These are phyloP conservation scores for Aspergillus asperescens DNA, from an alignment of 495 filamentous ascomycete genomes.

Conservation along the genomic window DNA sequence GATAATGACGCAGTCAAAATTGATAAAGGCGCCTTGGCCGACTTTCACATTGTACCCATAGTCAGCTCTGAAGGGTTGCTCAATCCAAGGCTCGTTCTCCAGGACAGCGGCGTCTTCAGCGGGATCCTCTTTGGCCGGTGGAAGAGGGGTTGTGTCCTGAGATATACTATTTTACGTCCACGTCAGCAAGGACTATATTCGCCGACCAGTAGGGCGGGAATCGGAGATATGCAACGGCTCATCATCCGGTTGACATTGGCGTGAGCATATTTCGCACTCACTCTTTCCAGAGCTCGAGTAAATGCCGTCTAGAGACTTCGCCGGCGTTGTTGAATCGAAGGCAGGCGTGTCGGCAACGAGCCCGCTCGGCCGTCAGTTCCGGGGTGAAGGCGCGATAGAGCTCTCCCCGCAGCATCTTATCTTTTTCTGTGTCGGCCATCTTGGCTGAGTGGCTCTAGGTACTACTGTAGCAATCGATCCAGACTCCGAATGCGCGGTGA, in stretches of 20 bases:
- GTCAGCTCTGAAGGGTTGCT: constrained; percentile 64
- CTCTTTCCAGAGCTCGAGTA: constrained; percentile 70
- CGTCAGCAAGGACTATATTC: not conserved
- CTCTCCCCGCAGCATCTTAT: constrained; percentile 40
- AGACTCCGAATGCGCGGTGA: too few relatives aligned
- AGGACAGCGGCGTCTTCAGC: constrained; percentile 59
- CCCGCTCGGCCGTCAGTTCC: constrained; percentile 50
- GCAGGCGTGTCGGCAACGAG: constrained; percentile 54
- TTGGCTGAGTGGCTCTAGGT: too few relatives aligned
- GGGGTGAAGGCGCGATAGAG: constrained; percentile 51
- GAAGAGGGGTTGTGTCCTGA: constrained; percentile 56
- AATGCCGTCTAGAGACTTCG: constrained; percentile 50
- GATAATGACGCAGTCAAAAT: constrained; percentile 68
- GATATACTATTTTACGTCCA: constrained; percentile 47
- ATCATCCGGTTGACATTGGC: not conserved
- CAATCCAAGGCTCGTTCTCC: constrained; percentile 60
- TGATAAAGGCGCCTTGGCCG: constrained; percentile 67
- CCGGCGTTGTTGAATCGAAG: constrained; percentile 57
- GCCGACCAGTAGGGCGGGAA: not conserved
- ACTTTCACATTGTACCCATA: constrained; percentile 71
- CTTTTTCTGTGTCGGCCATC: constrained; percentile 22
- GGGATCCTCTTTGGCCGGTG: constrained; percentile 45
- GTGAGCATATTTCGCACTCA: constrained; percentile 35
- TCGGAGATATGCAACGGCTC: not conserved
- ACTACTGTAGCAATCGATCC: too few relatives aligned